Base-by-base conservation (phyloP, 1,284 basidiomycete species). In the Salmacisia buchloeana region DNA sequence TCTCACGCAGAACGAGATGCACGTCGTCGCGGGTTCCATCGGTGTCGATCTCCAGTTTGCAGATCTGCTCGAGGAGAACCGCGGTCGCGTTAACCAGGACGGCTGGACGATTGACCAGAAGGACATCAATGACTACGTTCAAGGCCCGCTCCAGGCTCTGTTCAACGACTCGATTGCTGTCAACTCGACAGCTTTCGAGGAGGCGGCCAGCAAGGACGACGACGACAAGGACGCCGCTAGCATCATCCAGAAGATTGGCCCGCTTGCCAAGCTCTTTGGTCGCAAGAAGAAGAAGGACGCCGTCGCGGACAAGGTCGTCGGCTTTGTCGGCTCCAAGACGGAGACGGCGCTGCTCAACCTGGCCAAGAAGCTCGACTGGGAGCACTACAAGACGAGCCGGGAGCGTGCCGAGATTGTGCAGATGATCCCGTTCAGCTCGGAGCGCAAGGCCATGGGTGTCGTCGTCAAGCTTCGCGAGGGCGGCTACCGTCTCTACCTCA, bases 21-120 rank as follows among this genome's bases (percentile, higher is more conserved):
- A 88, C 18, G 89, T 98, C 73, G 94, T 98, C 59, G 93, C 94
- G 15, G 94, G 94, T 39, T 92, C 92, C 31, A 84, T 97, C 61
- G 94, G 94, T 36, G 86, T 96, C 59, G 88, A 93, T 72, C 89
- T 89, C 78, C 97, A 97, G 82, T 97, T 97, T 74, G 94, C 92
- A 25, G 86, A 86, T 54, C 83, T 85, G 25, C 85, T 97, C 43
- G 83, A 87, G 67, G 87, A 90, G 62, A 93, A 94, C 80, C 81
- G 84, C 43, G 81, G 84, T 1, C 86, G 91, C 57, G 86, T 88
- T 67, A 91, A 94, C 75, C 89, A 87, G 36, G 85, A 87, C 45
- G 68, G 75, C 59, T 96, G 96, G 79, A 88, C 91, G 23, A 84
- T 97, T 71, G 92, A 97, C 94, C 68, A 89, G 88, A 78, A 41